Conservation (phyloP, 257 asterid genomes). For the Solanum rostratum region DNA sequence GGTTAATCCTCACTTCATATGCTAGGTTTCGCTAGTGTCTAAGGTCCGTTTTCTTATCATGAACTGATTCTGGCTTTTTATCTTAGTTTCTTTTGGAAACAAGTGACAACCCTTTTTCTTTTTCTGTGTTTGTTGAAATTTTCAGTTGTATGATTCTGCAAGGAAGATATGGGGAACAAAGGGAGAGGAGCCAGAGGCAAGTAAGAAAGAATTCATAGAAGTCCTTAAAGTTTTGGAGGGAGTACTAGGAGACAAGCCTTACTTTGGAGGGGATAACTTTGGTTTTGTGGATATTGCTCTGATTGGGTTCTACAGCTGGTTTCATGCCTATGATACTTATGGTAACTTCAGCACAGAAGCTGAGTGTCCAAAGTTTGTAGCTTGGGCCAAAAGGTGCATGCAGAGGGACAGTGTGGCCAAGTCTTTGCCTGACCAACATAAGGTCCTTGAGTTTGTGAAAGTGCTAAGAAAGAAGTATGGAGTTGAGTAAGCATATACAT, state of each 20-base stretch:
- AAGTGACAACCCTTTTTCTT: not conserved
- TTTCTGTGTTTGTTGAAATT: not conserved
- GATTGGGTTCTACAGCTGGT: not conserved
- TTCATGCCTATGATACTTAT: not conserved
- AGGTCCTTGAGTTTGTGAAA: not conserved
- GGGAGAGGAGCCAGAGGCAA: not conserved
- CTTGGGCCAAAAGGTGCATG: not conserved
- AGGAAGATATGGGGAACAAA: not conserved
- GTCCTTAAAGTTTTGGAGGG: not conserved
- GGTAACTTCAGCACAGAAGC: not conserved
- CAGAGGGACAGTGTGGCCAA: not conserved
- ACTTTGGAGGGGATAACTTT: not conserved
- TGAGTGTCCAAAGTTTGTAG: not conserved
- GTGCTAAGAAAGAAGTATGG: not conserved
- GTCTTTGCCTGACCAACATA: not conserved
- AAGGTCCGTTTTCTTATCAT: not conserved
- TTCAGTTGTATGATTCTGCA: not conserved
- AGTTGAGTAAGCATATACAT: not conserved
- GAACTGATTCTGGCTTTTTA: too few species aligned
- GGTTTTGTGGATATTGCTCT: not conserved
- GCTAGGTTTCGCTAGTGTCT: not conserved
- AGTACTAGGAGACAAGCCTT: not conserved
- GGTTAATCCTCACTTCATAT: not conserved
- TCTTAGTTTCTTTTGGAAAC: too few species aligned
- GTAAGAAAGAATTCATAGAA: conserved; percentile 1